Conservation (phyloP, 2,329 filamentous ascomycete genomes). For the Geosmithia putterillii region DNA sequence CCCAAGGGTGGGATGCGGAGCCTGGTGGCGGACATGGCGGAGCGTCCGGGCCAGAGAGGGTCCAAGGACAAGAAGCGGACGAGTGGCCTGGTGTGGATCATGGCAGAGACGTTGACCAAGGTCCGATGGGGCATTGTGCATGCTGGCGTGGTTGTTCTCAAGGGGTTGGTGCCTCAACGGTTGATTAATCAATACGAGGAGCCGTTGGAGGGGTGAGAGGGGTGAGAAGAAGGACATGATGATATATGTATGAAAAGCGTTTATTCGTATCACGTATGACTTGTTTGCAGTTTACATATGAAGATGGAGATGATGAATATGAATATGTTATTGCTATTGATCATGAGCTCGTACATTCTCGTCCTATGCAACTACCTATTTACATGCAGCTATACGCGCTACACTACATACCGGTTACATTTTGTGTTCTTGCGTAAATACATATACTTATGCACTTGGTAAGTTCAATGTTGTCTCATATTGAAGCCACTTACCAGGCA, state of each 20-base stretch:
- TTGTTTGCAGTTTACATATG: too few relatives aligned
- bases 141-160: constrained; percentile 45
- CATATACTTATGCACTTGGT: too few relatives aligned
- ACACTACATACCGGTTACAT: too few relatives aligned
- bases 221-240: too few relatives aligned
- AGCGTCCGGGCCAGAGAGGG: constrained; percentile 16
- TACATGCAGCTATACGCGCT: too few relatives aligned
- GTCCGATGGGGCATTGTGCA: constrained; percentile 51
- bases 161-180: constrained; percentile 16
- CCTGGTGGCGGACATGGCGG: constrained; percentile 25
- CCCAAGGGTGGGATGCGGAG: constrained; percentile 32
- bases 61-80: constrained; percentile 31
- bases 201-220: constrained; percentile 4
- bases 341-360: too few relatives aligned
- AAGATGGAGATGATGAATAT: too few relatives aligned
- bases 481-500: constrained; percentile 4
- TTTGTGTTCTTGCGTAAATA: too few relatives aligned
- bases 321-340: too few relatives aligned
- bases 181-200: constrained; percentile 14
- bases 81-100: constrained; percentile 38
- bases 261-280: too few relatives aligned
- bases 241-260: not conserved
- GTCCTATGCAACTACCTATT: too few relatives aligned
- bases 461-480: too few relatives aligned
- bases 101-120: constrained; percentile 41